Evolutionary conservation across 208 protist species (phyloP).

Genomic region (Crithidia acanthocephali): DNA sequence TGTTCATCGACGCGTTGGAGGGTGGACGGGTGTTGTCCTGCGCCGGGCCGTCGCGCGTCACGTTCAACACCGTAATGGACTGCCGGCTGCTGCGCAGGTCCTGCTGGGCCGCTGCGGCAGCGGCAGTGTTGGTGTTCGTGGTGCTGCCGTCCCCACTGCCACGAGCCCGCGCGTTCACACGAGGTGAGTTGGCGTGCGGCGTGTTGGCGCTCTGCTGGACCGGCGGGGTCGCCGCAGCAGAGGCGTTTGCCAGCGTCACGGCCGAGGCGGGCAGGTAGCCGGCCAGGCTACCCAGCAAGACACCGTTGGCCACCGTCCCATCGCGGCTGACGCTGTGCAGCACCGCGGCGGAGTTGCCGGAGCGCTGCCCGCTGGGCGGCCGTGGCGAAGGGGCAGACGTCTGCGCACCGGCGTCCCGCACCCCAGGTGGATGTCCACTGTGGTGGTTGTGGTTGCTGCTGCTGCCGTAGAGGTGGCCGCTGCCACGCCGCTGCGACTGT

Average conservation of each 20-base stretch:
- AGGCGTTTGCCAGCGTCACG: conserved; percentile 17
- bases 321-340: conserved; percentile 1
- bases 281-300: conserved; percentile 27
- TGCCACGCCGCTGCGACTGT: background rate
- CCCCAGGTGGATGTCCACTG: too few relatives aligned
- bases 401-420: background rate
- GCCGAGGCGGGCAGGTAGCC: conserved; percentile 17
- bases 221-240: background rate
- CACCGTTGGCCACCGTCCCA: background rate
- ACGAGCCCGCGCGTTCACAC: background rate
- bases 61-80: conserved; percentile 27
- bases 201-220: background rate
- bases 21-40: conserved; percentile 8
- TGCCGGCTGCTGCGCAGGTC: conserved; percentile 13
- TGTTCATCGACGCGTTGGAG: conserved; percentile 6
- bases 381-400: background rate
- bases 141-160: background rate
- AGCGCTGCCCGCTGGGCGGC: conserved; percentile 2
- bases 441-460: too few relatives aligned
- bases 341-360: background rate
- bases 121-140: too few relatives aligned
- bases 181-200: conserved; percentile 1
- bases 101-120: background rate
- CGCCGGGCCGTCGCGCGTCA: conserved; percentile 12
- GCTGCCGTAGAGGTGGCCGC: background rate